phyloP scores from a whole-genome alignment of 345 rosid genomes.

The Bruguiera parviflora region DNA sequence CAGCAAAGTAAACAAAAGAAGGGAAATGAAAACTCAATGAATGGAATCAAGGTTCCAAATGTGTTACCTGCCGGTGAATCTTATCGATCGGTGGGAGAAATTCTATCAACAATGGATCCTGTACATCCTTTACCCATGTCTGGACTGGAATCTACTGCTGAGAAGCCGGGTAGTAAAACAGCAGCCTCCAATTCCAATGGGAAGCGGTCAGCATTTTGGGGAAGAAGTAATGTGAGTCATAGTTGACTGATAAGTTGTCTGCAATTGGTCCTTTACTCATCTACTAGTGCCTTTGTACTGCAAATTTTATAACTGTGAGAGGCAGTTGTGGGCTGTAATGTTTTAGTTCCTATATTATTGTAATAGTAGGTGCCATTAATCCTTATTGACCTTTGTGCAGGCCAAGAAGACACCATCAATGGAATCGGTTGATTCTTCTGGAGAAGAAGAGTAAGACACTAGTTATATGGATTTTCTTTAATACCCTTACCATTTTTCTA shows the following conservation, averaged over 20 bases:
- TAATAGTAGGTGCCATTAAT: constrained; percentile 8
- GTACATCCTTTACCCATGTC: constrained; percentile 49
- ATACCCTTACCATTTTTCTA: background rate
- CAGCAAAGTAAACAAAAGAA: constrained; percentile 50
- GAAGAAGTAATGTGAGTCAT: constrained; percentile 76
- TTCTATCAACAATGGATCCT: constrained; percentile 56
- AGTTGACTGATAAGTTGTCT: constrained; percentile 14
- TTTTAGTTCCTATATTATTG: background rate
- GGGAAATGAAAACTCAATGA: constrained; percentile 49
- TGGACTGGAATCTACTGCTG: constrained; percentile 57
- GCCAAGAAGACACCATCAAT: constrained; percentile 75
- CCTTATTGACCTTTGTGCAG: constrained; percentile 40
- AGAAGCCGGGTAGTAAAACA: constrained; percentile 55
- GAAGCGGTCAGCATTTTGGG: constrained; percentile 80
- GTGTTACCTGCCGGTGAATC: constrained; percentile 56
- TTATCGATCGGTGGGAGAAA: constrained; percentile 66
- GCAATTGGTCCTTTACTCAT: too few species aligned
- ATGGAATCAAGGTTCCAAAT: constrained; percentile 41
- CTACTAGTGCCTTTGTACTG: too few species aligned
- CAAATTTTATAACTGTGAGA: too few species aligned
- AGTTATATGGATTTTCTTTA: constrained; percentile 15
- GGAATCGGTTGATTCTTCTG: constrained; percentile 93
- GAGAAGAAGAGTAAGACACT: constrained; percentile 92
- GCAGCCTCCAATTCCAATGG: constrained; percentile 53
- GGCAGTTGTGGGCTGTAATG: too few species aligned